Evolutionary conservation across 2,329 filamentous ascomycete genomes (phyloP).

Genomic region (Dothistroma pini): DNA sequence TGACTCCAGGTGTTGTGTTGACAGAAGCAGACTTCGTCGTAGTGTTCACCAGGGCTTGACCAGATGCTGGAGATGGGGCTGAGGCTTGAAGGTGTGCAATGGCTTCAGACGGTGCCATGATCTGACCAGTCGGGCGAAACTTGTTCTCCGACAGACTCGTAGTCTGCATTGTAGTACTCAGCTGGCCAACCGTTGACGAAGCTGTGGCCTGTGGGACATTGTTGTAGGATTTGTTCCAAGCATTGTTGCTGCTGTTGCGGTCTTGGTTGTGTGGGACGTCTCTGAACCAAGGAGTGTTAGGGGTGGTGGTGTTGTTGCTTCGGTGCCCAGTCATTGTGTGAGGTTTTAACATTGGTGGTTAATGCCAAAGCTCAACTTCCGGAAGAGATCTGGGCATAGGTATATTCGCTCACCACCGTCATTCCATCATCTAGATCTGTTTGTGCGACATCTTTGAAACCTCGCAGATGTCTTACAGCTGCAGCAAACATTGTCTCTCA

Average conservation of each 20-base stretch:
- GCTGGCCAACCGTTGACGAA: background rate
- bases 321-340: background rate
- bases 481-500: background rate
- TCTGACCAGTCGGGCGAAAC: too few relatives aligned
- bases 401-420: background rate
- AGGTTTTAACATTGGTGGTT: background rate
- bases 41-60: background rate
- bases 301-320: background rate
- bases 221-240: too few relatives aligned
- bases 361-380: background rate
- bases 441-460: background rate
- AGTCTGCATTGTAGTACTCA: background rate
- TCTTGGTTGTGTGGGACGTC: too few relatives aligned
- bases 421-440: background rate
- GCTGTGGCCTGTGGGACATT: background rate
- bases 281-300: background rate
- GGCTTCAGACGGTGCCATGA: background rate
- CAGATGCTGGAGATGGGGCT: background rate
- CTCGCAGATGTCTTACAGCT: background rate
- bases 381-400: background rate
- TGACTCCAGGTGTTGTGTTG: background rate
- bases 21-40: background rate
- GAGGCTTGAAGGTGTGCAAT: background rate
- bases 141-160: background rate
- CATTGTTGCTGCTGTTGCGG: too few relatives aligned